Percentiles rank a stretch among this genome's conserved stretches.
Conservation (phyloP, 441 rosid genomes). For the Erysimum cheiri region DNA sequence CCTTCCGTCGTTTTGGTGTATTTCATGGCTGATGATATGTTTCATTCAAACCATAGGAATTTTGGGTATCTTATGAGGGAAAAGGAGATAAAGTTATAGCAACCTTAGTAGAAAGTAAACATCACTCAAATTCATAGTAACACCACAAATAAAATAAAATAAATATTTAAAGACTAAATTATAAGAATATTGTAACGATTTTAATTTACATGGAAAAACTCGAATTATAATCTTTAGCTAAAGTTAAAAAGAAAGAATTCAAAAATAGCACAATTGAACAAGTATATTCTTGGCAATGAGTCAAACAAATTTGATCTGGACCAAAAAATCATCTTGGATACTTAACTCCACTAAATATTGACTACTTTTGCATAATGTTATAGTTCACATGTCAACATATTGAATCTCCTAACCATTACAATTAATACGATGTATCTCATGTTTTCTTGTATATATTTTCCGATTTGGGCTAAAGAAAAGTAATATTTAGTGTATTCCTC, state of each 20-base stretch:
- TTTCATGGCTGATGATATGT: constrained; percentile 11
- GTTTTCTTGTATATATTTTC: background rate
- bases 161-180: background rate
- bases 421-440: background rate
- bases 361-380: background rate
- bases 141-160: constrained; percentile 7
- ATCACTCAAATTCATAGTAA: constrained; percentile 28
- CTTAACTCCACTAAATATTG: background rate
- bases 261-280: background rate
- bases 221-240: background rate
- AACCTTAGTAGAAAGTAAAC: constrained; percentile 38
- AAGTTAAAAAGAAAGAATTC: background rate
- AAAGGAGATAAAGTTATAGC: constrained; percentile 53
- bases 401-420: background rate
- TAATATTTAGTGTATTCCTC: constrained; percentile 4
- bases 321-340: background rate
- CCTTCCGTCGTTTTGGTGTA: background rate
- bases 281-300: background rate
- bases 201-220: background rate
- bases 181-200: background rate
- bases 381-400: constrained; percentile 12
- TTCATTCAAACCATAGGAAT: constrained; percentile 57
- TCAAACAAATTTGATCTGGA: background rate
- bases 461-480: background rate
- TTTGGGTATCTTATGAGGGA: constrained; percentile 64